A percentile compares a stretch with the other conserved stretches of the same genome.
These are phyloP conservation scores for Acanthamoeba quina DNA, from an alignment of 208 protist genomes.

Conservation along the genomic window DNA sequence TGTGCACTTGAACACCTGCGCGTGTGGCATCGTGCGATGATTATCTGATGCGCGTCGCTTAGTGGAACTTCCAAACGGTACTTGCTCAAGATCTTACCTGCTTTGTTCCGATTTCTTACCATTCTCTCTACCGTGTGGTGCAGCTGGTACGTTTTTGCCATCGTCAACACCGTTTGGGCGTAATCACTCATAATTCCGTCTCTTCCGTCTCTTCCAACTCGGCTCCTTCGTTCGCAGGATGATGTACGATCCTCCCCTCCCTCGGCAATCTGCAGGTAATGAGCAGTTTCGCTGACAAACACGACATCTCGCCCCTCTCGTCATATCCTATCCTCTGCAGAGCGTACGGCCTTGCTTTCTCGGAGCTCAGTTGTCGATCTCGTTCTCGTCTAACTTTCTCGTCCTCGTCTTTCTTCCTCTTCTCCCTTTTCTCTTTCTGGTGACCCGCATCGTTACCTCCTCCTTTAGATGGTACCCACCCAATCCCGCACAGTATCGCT, in stretches of 20 bases:
- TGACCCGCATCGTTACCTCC: neutral
- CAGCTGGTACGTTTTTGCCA: neutral
- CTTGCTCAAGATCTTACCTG: neutral
- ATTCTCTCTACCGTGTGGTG: neutral
- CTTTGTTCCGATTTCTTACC: neutral
- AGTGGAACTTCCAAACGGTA: conserved; percentile 61
- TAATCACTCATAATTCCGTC: neutral
- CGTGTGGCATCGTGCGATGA: neutral
- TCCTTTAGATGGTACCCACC: neutral
- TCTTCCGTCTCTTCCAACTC: neutral
- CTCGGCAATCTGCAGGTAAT: neutral
- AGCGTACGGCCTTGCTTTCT: neutral
- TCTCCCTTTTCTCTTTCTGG: neutral
- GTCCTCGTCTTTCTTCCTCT: neutral
- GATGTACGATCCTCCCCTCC: neutral
- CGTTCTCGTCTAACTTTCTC: neutral
- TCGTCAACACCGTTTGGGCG: neutral
- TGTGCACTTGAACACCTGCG: neutral
- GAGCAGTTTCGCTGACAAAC: neutral
- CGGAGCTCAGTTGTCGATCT: neutral
- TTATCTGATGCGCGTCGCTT: neutral
- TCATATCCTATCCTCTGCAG: too few species aligned
- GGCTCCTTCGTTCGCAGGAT: neutral
- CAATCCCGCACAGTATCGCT: neutral
- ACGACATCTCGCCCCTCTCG: too few species aligned